A percentile compares a stretch with the other conserved stretches of the same genome.
Evolutionary conservation across 305 asterid genomes (phyloP).

Genomic region (Coffea humblotiana): DNA sequence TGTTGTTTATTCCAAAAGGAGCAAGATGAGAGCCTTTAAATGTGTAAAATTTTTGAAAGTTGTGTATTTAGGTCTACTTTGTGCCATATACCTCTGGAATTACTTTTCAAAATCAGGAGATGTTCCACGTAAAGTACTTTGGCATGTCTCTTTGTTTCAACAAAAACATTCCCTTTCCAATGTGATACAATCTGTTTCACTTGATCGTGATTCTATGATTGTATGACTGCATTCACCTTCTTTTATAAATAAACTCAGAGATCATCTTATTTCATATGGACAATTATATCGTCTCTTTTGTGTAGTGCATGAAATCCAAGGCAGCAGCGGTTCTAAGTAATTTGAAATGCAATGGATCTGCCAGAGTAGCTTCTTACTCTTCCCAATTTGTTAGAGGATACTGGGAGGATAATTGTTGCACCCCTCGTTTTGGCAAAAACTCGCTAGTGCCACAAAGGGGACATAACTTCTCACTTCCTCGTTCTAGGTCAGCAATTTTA

Average conservation of each 20-base stretch:
- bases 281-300: not conserved
- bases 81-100: not conserved
- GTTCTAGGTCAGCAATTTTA: constrained; percentile 31
- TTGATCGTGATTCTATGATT: not conserved
- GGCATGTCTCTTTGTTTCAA: not conserved
- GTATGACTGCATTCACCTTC: not conserved
- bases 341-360: constrained; percentile 24
- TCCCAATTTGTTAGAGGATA: constrained; percentile 19
- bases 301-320: constrained; percentile 30
- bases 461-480: constrained; percentile 31
- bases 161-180: not conserved
- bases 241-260: not conserved
- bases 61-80: not conserved
- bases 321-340: constrained; percentile 21
- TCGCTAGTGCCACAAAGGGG: constrained; percentile 23
- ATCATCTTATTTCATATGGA: not conserved
- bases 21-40: not conserved
- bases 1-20: not conserved
- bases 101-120: not conserved
- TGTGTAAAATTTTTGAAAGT: not conserved
- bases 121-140: not conserved
- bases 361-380: constrained; percentile 16
- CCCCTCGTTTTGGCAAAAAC: constrained; percentile 14
- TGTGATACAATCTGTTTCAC: not conserved
- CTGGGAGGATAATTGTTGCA: constrained; percentile 22